A percentile compares a stretch with the other conserved stretches of the same genome.
Evolutionary conservation across 2,329 filamentous ascomycete species (phyloP).

Genomic region (Phaeosphaeriaceae sp.): DNA sequence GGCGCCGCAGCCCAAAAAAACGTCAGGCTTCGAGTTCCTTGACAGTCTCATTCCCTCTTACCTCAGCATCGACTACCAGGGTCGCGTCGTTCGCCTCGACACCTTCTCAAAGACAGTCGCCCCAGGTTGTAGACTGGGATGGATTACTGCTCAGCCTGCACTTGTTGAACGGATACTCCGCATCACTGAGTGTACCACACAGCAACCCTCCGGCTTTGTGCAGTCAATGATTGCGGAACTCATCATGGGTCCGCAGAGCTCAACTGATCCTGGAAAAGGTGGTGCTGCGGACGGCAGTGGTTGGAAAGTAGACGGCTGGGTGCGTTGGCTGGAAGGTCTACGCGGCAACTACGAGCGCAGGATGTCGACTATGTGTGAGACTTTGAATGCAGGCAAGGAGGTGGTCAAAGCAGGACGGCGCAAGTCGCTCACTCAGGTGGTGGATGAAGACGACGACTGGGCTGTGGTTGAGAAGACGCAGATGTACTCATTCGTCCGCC

Average conservation of each 20-base stretch:
- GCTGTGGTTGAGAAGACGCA: constrained; percentile 75
- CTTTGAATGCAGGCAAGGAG: constrained; percentile 72
- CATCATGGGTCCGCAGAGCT: constrained; percentile 72
- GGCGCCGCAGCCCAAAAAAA: constrained; percentile 54
- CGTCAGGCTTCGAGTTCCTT: constrained; percentile 75
- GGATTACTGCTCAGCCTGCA: constrained; percentile 84
- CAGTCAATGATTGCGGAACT: constrained; percentile 82
- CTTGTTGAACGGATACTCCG: constrained; percentile 76
- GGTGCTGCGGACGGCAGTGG: constrained; percentile 62
- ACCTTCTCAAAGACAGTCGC: constrained; percentile 95
- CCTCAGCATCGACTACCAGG: constrained; percentile 80
- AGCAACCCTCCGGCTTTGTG: constrained; percentile 88
- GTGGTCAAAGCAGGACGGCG: constrained; percentile 68
- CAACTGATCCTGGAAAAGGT: constrained; percentile 54
- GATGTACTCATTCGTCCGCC: constrained; percentile 79
- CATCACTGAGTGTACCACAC: constrained; percentile 78
- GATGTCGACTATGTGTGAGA: constrained; percentile 79
- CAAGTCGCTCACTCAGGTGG: constrained; percentile 38
- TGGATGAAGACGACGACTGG: constrained; percentile 65
- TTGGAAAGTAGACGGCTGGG: constrained; percentile 86
- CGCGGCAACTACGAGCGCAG: constrained; percentile 83
- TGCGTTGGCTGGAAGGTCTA: constrained; percentile 87
- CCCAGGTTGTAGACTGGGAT: constrained; percentile 87
- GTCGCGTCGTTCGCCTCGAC: constrained; percentile 86
- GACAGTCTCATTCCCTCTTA: constrained; percentile 86